Base-by-base conservation (phyloP, 164 flowering plant genomes). In the Chloranthus sessilifolius region DNA sequence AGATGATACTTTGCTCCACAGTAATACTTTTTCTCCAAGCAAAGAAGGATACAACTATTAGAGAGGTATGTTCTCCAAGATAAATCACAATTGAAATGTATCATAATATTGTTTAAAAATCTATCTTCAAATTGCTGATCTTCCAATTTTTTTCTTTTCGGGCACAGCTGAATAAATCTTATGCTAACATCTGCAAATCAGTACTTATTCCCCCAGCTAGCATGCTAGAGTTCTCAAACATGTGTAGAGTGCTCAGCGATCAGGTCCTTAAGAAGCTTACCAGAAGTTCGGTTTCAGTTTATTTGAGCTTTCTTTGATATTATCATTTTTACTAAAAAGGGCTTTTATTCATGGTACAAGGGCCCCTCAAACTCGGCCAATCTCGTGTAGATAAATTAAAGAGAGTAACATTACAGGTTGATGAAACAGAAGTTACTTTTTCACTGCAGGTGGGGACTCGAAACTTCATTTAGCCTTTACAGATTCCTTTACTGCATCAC, bases 1-100 rank as follows among this genome's bases (percentile, higher is more conserved):
- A 85, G 95, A 78, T 85, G 12, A 66, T 83, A 22, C 77, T 89
- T 12, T 89, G 95, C 69, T 81, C 89, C 52, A 73, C 79, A 19
- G 88, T 79, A 52, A 86, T 74, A 73, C 78, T 67, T 52, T 77
- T 83, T 52, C 77, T 84, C 0, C 62, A 70, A 42, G 71, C 65
- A 39, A 80, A 77, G 71, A 89, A 89, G 66, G 86, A 79, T 61
- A 63, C 82, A 28, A 83, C 82, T 16, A 25, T 82, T 6, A 80
- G 77, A 27, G 87, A 82, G 94, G 95, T 83, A 58, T 31, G 27
- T 43, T 60, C 37, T 28, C 16, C 7, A n/a, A 1, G 24, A 4
- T 20, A 43, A 20, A 43, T n/a, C n/a, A n/a, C n/a, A n/a, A n/a
- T n/a, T n/a, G n/a, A n/a, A n/a, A n/a, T n/a, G n/a, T n/a, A n/a